Evolutionary conservation across 2,329 filamentous ascomycete species (phyloP).

Genomic region (Fusarium sp.): DNA sequence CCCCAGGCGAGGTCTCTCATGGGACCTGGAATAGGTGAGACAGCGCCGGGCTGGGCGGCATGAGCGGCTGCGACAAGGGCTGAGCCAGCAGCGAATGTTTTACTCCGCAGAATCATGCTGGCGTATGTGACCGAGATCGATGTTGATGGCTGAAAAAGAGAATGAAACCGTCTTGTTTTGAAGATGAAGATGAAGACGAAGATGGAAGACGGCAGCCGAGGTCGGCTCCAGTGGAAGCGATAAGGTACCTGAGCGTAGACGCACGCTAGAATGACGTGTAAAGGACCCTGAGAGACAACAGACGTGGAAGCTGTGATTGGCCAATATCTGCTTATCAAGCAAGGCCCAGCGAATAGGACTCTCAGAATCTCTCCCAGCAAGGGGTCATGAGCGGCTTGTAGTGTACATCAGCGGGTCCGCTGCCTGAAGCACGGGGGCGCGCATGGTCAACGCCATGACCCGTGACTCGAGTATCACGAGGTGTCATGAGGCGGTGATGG

Average conservation of each 20-base stretch:
- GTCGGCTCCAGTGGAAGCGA: conserved; percentile 29
- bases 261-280: conserved; percentile 29
- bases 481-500: conserved; percentile 3
- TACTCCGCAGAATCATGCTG: conserved; percentile 43
- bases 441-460: conserved; percentile 8
- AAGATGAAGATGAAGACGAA: conserved; percentile 4
- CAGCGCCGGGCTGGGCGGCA: conserved; percentile 79
- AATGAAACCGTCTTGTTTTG: conserved; percentile 12
- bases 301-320: conserved; percentile 16
- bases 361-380: conserved; percentile 4
- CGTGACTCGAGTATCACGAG: conserved; percentile 14
- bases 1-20: conserved; percentile 88
- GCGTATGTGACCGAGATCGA: not conserved
- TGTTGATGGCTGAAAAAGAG: conserved; percentile 1
- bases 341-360: conserved; percentile 1
- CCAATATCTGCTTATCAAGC: conserved; percentile 4
- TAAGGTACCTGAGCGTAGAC: conserved; percentile 23
- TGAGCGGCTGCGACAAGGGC: conserved; percentile 51
- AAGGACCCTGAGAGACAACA: conserved; percentile 31
- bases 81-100: conserved; percentile 38
- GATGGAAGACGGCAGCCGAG: conserved; percentile 17
- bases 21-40: conserved; percentile 79
- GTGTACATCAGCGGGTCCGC: conserved; percentile 29
- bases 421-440: conserved; percentile 32
- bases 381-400: conserved; percentile 27